These are phyloP conservation scores for Cyclotella baltica DNA, from an alignment of 108 stramenopile genomes.

Conservation along the genomic window DNA sequence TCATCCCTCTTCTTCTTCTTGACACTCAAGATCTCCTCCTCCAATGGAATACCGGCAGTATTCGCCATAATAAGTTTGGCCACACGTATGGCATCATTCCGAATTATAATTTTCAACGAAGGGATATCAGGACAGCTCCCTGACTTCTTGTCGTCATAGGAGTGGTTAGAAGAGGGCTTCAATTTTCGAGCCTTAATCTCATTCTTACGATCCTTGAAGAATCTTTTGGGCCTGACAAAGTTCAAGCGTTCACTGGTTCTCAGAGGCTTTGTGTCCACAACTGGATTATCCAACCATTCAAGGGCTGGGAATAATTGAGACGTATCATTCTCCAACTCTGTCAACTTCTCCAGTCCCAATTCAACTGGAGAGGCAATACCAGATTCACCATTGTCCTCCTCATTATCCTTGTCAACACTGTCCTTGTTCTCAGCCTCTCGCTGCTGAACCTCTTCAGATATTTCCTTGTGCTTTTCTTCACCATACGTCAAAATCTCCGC, in stretches of 20 bases:
- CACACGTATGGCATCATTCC: slow-evolving; percentile 26
- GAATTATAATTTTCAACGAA: slow-evolving; percentile 7
- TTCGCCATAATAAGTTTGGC: slow-evolving; percentile 16
- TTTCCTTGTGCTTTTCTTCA: neutral
- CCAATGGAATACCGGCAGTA: neutral
- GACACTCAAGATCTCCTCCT: neutral
- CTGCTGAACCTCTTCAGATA: neutral
- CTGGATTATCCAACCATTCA: slow-evolving; percentile 12
- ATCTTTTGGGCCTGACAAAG: neutral
- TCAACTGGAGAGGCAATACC: no score
- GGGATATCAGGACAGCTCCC: neutral
- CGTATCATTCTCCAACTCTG: neutral
- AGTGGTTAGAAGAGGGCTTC: neutral
- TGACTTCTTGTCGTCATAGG: neutral
- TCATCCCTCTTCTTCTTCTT: neutral
- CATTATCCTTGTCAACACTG: no score
- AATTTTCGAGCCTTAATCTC: slow-evolving; percentile 11
- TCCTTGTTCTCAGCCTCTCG: no score
- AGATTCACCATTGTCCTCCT: no score
- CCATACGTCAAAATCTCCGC: neutral
- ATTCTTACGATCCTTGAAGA: slow-evolving; percentile 10
- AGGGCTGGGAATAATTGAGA: neutral
- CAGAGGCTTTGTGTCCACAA: neutral
- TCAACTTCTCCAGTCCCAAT: neutral
- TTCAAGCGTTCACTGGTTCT: neutral